Conservation (phyloP, 176 grass and related monocot species). For the Rhipidocladum racemiflorum region DNA sequence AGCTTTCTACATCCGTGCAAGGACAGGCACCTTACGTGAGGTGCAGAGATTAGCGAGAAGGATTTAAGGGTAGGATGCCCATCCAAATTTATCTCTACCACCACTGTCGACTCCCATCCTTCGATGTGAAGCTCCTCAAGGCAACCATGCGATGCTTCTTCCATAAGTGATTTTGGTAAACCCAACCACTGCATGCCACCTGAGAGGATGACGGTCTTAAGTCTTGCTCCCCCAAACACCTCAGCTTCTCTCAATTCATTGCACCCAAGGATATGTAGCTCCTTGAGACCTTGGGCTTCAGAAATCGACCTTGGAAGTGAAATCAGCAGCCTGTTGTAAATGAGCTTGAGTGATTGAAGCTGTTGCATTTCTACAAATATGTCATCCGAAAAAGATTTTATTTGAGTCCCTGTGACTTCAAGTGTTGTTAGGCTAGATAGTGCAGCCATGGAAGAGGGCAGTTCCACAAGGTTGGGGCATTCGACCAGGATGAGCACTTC, state of each 20-base stretch:
- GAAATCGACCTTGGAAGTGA: neutral
- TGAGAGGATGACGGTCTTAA: no score
- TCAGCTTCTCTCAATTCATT: no score
- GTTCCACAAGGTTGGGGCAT: slow-evolving; percentile 7
- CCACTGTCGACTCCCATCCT: neutral
- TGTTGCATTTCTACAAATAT: neutral
- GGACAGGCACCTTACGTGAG: neutral
- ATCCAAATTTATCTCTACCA: neutral
- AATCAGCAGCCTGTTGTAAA: neutral
- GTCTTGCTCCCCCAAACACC: no score
- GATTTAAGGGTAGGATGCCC: neutral
- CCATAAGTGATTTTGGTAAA: no score
- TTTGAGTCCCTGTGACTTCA: neutral
- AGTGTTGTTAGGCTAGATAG: neutral
- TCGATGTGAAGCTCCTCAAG: neutral
- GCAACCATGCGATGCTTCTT: no score
- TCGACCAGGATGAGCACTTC: neutral
- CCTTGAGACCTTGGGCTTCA: no score
- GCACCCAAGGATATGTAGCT: no score
- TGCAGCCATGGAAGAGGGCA: neutral
- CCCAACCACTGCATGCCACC: no score
- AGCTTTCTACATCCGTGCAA: neutral
- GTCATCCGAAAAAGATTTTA: neutral
- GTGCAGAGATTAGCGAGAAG: neutral
- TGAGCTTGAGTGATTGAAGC: neutral